A percentile compares a stretch with the other conserved stretches of the same genome.
Conservation (phyloP, 345 rosid species). For the Turnera subulata region DNA sequence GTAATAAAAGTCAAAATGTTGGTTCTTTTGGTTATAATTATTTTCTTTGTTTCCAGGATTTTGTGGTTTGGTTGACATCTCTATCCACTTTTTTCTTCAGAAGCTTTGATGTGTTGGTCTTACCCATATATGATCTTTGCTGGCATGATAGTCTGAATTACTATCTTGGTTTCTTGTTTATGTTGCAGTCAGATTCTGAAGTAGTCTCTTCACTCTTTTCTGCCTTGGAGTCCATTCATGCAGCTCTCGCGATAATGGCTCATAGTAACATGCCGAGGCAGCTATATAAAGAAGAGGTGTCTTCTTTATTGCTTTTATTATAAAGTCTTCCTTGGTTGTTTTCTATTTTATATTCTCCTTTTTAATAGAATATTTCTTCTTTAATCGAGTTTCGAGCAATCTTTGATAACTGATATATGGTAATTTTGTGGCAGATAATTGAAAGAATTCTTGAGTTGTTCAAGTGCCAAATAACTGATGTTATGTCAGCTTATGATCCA, state of each 20-base stretch:
- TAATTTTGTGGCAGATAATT: constrained; percentile 54
- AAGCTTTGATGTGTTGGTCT: too few species aligned
- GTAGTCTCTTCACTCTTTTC: constrained; percentile 55
- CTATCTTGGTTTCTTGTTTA: constrained; percentile 5
- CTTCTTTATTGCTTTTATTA: constrained; percentile 16
- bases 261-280: constrained; percentile 91
- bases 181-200: constrained; percentile 77
- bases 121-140: not conserved
- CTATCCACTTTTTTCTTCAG: too few species aligned
- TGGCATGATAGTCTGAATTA: not conserved
- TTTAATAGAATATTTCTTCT: not conserved
- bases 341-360: constrained; percentile 5
- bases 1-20: too few species aligned
- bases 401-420: constrained; percentile 13
- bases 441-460: constrained; percentile 96
- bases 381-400: constrained; percentile 1
- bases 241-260: constrained; percentile 85
- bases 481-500: constrained; percentile 93
- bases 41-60: not conserved
- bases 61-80: too few species aligned
- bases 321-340: constrained; percentile 4
- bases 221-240: constrained; percentile 96
- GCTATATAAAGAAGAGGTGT: constrained; percentile 94
- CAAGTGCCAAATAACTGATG: constrained; percentile 77
- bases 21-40: not conserved